phyloP scores from a whole-genome alignment of 495 filamentous ascomycete species.

The Lentithecium fluviatile region DNA sequence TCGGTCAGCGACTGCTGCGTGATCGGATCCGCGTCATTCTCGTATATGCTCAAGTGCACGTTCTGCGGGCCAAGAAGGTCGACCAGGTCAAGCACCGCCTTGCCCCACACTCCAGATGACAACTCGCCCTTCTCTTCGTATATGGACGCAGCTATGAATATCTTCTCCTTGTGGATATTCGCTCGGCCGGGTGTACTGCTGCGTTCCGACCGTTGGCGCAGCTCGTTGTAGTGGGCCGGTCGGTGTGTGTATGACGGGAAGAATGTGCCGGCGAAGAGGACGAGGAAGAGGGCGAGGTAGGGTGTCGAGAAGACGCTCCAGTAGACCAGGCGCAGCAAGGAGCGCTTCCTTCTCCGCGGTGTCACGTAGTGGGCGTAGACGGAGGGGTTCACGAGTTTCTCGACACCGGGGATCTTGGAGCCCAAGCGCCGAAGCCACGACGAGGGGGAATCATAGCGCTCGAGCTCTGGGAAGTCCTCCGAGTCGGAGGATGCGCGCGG shows the following conservation, averaged over 20 bases:
- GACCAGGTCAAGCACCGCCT: conserved; percentile 59
- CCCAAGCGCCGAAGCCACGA: conserved; percentile 17
- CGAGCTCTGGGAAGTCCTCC: conserved; percentile 10
- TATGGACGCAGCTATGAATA: conserved; percentile 75
- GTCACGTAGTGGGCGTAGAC: conserved; percentile 19
- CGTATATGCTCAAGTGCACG: conserved; percentile 62
- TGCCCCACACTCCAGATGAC: conserved; percentile 64
- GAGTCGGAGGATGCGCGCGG: conserved; percentile 26
- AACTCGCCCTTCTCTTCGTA: conserved; percentile 60
- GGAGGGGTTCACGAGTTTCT: conserved; percentile 9
- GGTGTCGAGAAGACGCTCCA: conserved; percentile 17
- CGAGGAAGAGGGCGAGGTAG: conserved; percentile 19
- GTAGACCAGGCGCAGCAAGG: conserved; percentile 12
- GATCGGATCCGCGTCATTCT: conserved; percentile 61
- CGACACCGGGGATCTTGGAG: conserved; percentile 2
- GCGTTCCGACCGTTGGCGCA: conserved; percentile 6
- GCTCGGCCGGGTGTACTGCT: conserved; percentile 49
- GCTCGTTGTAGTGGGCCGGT: conserved; percentile 26
- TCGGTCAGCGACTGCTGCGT: conserved; percentile 46
- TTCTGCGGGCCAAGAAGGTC: conserved; percentile 56
- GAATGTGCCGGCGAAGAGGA: conserved; percentile 20
- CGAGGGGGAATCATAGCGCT: conserved; percentile 5
- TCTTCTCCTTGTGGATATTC: conserved; percentile 61
- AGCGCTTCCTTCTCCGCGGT: conserved; percentile 24
- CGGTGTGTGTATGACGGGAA: conserved; percentile 30